Conservation (phyloP, 495 filamentous ascomycete species). For the Penicillium bialowiezense region DNA sequence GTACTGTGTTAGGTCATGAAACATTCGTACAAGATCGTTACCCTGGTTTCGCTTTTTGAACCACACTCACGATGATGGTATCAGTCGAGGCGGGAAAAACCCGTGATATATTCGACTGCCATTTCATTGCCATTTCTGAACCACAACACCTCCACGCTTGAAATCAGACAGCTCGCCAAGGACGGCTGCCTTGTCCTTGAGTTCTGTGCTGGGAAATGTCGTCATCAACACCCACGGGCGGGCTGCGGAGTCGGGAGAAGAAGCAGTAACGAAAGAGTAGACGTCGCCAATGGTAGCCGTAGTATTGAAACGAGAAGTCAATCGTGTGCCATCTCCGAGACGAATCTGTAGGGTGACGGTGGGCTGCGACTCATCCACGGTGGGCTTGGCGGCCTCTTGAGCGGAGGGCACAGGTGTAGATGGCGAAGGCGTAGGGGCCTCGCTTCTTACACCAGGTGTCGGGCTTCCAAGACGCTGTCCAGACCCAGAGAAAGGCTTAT, state of each 20-base stretch:
- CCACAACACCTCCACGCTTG: constrained; percentile 76
- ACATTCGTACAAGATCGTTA: background rate
- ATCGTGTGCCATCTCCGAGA: constrained; percentile 81
- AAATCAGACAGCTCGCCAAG: constrained; percentile 81
- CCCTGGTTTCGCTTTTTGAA: constrained; percentile 6
- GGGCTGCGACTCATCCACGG: constrained; percentile 74
- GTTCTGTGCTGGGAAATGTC: constrained; percentile 93
- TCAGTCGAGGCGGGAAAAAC: background rate
- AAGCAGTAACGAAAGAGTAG: constrained; percentile 75
- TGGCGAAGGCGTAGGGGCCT: constrained; percentile 37
- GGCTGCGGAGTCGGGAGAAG: constrained; percentile 55
- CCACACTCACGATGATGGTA: background rate
- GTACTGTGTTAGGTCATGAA: background rate
- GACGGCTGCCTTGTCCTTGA: constrained; percentile 65
- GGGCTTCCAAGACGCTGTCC: constrained; percentile 91
- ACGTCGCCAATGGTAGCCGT: constrained; percentile 88
- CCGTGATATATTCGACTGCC: no score
- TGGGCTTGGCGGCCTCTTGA: constrained; percentile 40
- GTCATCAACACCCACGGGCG: constrained; percentile 84
- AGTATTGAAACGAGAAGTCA: constrained; percentile 88
- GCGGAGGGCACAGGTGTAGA: constrained; percentile 29
- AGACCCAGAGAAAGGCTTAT: constrained; percentile 78
- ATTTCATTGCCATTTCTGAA: constrained; percentile 77
- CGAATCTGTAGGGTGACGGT: constrained; percentile 80
- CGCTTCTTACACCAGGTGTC: constrained; percentile 60